Evolutionary conservation across 768 basidiomycete species (phyloP), one percentile per base, ranked within the genome.

Genomic region (Bullera alba): DNA sequence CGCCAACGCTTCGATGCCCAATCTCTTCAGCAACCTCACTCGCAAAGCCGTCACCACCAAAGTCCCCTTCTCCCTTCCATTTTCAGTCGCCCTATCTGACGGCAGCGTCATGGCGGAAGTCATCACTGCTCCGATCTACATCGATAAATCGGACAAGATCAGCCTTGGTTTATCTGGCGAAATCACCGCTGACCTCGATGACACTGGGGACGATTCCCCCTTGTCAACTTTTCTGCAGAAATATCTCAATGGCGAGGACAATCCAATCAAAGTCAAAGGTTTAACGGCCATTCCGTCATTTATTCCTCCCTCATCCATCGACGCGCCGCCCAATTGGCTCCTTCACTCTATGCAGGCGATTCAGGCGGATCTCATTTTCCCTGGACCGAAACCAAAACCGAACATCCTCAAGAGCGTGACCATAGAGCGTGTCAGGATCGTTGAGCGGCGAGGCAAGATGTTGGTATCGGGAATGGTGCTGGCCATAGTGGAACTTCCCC

Each of bases 401-500:
- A 63, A 69, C 19, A 48, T 72, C 46, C 67, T 72, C 34, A 46
- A 61, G 35, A 50, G 55, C 2, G 65, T 72, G 0, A 63, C 69
- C 0, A 68, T 72, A n/a, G 67, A 72, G 35, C 53, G 58, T 28
- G 70, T 72, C 69, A 54, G 65, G 22, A 61, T 72, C 25, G 58
- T 61, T 2, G 65, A 70, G 51, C 36, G 56, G 5, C 42, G 48
- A 14, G 69, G 69, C 2, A 66, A 69, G 46, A 64, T 69, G 50
- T 46, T 42, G 23, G 69, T 65, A 17, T 63, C 67, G 7, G 72
- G 72, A 4, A 54, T 53, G 4, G 72, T 71, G 27, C 46, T 67
- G 15, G 72, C 67, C 4, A 48, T 55, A 27, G 55, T 70, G 6
- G 53, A 61, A 51, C 85, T 79, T 1, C 88, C 89, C 56, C 84